A percentile compares a stretch with the other conserved stretches of the same genome.
phyloP scores from a whole-genome alignment of 2,329 filamentous ascomycete genomes.

The Cryphonectria carpinicola region DNA sequence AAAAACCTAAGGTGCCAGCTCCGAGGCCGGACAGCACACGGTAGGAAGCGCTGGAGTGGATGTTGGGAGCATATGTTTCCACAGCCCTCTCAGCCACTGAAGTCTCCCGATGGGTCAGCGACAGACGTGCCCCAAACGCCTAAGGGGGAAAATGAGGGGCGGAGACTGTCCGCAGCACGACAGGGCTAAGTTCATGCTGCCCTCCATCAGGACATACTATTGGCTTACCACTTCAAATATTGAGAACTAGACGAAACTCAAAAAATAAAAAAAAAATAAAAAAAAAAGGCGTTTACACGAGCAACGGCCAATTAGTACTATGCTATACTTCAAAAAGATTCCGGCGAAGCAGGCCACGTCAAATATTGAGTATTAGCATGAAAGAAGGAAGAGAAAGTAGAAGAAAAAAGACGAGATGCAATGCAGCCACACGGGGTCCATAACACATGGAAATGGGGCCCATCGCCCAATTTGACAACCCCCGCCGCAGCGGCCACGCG shows the following conservation, averaged over 20 bases:
- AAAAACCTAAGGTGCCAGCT: not conserved
- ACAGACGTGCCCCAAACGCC: not conserved
- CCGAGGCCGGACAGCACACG: not conserved
- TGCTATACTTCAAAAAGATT: not conserved
- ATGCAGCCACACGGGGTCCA: not conserved
- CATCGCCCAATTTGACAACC: not conserved
- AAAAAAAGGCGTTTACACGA: not conserved
- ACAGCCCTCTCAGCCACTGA: not conserved
- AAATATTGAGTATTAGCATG: not conserved
- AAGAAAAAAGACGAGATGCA: not conserved
- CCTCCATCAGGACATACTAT: slow-evolving; percentile 2
- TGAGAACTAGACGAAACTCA: not conserved
- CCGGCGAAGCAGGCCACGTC: not conserved
- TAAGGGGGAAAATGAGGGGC: not conserved
- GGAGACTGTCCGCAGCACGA: not conserved
- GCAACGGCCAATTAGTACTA: not conserved
- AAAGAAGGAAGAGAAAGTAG: not conserved
- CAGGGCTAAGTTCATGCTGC: not conserved
- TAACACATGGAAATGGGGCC: not conserved
- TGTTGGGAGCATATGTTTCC: not conserved
- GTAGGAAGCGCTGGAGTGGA: not conserved
- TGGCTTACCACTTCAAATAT: not conserved
- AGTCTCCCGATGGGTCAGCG: not conserved
- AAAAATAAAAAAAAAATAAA: too few relatives aligned
- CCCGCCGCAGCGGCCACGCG: slow-evolving; percentile 1